Conservation (phyloP, 192 early-diverging fungal species). For the Paraglomus brasilianum region DNA sequence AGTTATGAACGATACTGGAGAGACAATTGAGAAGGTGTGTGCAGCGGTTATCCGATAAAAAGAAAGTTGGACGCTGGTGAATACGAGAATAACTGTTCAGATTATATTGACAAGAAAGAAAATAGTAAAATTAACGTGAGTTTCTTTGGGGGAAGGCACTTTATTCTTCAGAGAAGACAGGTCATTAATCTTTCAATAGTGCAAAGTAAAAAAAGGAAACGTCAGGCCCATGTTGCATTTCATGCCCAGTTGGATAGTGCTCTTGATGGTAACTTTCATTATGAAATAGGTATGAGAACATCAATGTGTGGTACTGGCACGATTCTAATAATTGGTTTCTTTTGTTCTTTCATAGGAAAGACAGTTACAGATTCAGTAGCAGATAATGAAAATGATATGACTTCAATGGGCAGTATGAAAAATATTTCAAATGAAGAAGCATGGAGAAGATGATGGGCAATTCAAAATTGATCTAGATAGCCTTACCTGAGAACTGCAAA, state of each 20-base stretch:
- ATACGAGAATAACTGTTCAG: slow-evolving; percentile 22
- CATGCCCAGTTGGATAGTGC: slow-evolving; percentile 17
- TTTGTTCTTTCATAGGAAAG: no score
- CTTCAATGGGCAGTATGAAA: no score
- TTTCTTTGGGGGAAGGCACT: slow-evolving; percentile 5
- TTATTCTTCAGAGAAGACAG: slow-evolving; percentile 15
- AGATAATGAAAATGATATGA: no score
- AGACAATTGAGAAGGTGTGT: background rate
- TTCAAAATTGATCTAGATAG: slow-evolving; percentile 24
- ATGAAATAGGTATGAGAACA: no score
- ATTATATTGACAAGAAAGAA: slow-evolving; percentile 19
- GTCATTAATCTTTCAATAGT: slow-evolving; percentile 24
- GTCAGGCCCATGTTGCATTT: slow-evolving; percentile 26
- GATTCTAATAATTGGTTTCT: no score
- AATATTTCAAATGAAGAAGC: no score
- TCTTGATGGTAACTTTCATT: slow-evolving; percentile 28
- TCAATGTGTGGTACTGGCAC: no score
- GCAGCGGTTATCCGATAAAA: background rate
- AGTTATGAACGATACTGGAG: background rate
- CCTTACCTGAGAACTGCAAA: background rate
- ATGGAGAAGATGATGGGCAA: slow-evolving; percentile 16
- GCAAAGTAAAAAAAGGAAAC: slow-evolving; percentile 31
- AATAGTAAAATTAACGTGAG: slow-evolving; percentile 21
- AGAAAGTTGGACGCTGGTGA: slow-evolving; percentile 12
- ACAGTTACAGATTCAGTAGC: no score